A percentile compares a stretch with the other conserved stretches of the same genome.
These are phyloP conservation scores for Linum trigynum DNA, from an alignment of 345 rosid genomes.

Conservation along the genomic window DNA sequence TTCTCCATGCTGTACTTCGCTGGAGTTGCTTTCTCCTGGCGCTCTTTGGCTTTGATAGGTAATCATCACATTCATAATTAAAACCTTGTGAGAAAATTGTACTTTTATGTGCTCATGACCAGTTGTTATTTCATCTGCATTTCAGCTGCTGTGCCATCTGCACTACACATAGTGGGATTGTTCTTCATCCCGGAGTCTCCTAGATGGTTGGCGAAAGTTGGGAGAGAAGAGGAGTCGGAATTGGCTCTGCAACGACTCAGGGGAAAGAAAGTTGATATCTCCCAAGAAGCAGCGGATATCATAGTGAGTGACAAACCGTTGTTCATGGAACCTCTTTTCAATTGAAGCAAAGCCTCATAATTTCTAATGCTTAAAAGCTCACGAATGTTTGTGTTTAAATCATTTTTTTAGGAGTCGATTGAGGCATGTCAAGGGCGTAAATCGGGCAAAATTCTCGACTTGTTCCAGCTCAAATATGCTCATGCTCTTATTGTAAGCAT, in stretches of 20 bases:
- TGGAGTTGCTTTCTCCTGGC: slow-evolving; percentile 29
- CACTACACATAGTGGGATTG: slow-evolving; percentile 11
- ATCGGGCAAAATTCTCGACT: neutral
- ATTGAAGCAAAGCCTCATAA: too few relatives aligned
- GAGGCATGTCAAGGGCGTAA: neutral
- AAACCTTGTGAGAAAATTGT: neutral
- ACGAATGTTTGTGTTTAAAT: neutral
- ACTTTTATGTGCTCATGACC: neutral
- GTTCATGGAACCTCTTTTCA: neutral
- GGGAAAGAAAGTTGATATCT: slow-evolving; percentile 35
- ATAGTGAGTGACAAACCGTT: slow-evolving; percentile 16
- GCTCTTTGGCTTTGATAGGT: slow-evolving; percentile 23
- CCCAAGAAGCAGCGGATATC: slow-evolving; percentile 42
- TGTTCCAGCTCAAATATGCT: slow-evolving; percentile 4
- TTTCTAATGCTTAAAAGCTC: neutral
- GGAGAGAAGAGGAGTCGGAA: slow-evolving; percentile 33
- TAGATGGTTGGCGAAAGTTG: slow-evolving; percentile 39
- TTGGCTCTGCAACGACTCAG: slow-evolving; percentile 34
- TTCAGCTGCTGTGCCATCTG: slow-evolving; percentile 20
- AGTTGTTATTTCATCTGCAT: neutral
- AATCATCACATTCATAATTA: neutral
- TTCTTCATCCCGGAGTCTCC: slow-evolving; percentile 45
- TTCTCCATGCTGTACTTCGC: slow-evolving; percentile 14
- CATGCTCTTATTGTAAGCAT: neutral
- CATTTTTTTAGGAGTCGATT: neutral